Evolutionary conservation across 768 basidiomycete species (phyloP), one percentile per base, ranked within the genome.

Genomic region (Macrolepiota fuliginosa): DNA sequence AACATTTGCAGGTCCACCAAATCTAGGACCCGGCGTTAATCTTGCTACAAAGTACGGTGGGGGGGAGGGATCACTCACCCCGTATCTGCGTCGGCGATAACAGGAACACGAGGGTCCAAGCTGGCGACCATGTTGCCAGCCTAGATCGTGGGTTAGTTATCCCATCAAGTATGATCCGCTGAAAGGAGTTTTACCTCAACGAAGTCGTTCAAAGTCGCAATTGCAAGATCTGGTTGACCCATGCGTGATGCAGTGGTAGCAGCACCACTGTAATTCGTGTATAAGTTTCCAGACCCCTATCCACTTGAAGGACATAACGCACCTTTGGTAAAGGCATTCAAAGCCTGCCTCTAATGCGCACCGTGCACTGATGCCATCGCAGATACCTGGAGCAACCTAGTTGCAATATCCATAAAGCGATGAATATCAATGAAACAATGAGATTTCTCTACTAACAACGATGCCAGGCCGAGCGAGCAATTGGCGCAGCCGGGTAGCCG

Each of bases 271-370:
- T 51, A 32, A 32, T 25, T 17, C 10, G 15, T 29, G n/a, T 32
- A 1, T 45, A 22, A 50, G 27, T 25, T 24, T 36, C 22, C 39
- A 2, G 17, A 35, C 19, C 4, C 50, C 27, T 24, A 56, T 49
- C 12, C 19, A 46, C n/a, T 11, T 29, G 27, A 47, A 13, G 64
- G 42, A 2, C 17, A 45, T 1, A 45, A 6, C 68, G 19, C 27
- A 86, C 85, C 85, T 90, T 73, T 91, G 90, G 71, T 91, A 92
- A 61, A 91, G 64, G 65, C 89, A 91, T 24, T 81, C 79, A 66
- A 91, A 92, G 17, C 90, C 90, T 29, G 89, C 88, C 74, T 92
- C 90, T 6, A 91, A 73, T 10, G 90, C 90, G 63, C 89, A 89
- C 32, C 90, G 81, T 9, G 90, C 89, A 67, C 87, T 89, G 68